phyloP scores from a whole-genome alignment of 2,329 filamentous ascomycete genomes.

The Leptographium lundbergii region DNA sequence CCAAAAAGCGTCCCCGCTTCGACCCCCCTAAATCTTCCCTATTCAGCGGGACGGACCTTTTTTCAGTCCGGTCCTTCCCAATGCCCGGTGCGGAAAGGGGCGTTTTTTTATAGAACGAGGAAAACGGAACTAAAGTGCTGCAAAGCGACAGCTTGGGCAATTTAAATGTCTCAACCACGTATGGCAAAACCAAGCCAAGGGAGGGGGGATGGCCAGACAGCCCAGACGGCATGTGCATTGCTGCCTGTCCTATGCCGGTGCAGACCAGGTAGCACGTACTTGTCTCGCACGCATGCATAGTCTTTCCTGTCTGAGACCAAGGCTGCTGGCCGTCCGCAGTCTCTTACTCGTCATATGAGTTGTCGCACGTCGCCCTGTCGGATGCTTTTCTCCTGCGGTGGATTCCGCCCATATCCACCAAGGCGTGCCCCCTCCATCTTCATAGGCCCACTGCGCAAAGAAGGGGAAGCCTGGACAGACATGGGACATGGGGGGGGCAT shows the following conservation, averaged over 20 bases:
- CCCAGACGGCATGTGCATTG: neutral
- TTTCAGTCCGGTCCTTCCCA: constrained; percentile 5
- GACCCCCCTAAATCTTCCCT: constrained; percentile 3
- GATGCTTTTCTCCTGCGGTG: neutral
- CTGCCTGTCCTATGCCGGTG: too few relatives aligned
- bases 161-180: neutral
- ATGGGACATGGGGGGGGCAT: too few relatives aligned
- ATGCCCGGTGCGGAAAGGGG: constrained; percentile 8
- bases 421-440: neutral
- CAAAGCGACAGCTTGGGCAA: neutral
- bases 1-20: constrained; percentile 7
- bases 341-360: neutral
- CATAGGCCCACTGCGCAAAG: neutral
- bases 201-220: neutral
- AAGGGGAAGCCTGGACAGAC: neutral
- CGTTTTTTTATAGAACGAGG: neutral
- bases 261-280: too few relatives aligned
- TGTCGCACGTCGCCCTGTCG: neutral
- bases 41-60: constrained; percentile 10
- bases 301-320: neutral
- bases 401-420: neutral
- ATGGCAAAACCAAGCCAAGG: neutral
- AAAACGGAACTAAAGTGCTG: constrained; percentile 2
- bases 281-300: neutral
- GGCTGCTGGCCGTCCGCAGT: neutral